Percentiles rank a stretch among this genome's conserved stretches.
Evolutionary conservation across 257 asterid genomes (phyloP).

Genomic region (Jacaranda copaia): DNA sequence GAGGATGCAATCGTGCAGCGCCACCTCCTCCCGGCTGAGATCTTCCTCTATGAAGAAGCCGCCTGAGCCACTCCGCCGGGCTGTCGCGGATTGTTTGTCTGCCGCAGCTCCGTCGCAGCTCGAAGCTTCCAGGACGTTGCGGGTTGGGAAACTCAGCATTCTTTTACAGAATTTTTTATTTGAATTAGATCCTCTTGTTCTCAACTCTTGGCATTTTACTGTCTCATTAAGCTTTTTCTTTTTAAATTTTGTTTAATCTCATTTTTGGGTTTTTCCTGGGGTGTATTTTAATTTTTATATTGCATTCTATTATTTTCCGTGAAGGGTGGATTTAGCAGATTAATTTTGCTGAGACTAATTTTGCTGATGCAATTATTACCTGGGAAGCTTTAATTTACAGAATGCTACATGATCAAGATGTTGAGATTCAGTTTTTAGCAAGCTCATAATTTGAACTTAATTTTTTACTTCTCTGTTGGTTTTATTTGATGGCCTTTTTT

Average conservation of each 20-base stretch:
- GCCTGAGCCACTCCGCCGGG: slow-evolving; percentile 98
- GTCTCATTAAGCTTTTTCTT: slow-evolving; percentile 24
- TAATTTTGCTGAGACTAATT: slow-evolving; percentile 28
- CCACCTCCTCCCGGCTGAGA: slow-evolving; percentile 81
- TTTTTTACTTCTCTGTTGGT: background rate
- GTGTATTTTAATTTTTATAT: slow-evolving; percentile 12
- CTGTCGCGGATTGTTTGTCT: slow-evolving; percentile 95
- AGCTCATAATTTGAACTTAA: background rate
- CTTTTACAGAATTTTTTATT: slow-evolving; percentile 30
- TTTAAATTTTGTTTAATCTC: background rate
- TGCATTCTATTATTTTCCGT: background rate
- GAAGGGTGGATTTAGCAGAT: background rate
- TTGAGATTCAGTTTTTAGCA: slow-evolving; percentile 19
- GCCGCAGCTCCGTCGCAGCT: slow-evolving; percentile 78
- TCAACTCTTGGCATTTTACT: slow-evolving; percentile 30
- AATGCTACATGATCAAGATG: slow-evolving; percentile 35
- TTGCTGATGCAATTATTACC: slow-evolving; percentile 24
- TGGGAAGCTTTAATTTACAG: slow-evolving; percentile 22
- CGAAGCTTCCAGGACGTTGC: slow-evolving; percentile 89
- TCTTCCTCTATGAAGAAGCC: slow-evolving; percentile 87
- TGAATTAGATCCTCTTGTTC: slow-evolving; percentile 28
- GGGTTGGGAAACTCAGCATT: slow-evolving; percentile 60
- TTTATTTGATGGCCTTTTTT: background rate
- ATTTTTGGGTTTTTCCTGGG: slow-evolving; percentile 11
- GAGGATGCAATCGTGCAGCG: slow-evolving; percentile 76